A percentile compares a stretch with the other conserved stretches of the same genome.
These are phyloP conservation scores for Emergomyces africanus DNA, from an alignment of 2,329 filamentous ascomycete genomes.

Conservation along the genomic window DNA sequence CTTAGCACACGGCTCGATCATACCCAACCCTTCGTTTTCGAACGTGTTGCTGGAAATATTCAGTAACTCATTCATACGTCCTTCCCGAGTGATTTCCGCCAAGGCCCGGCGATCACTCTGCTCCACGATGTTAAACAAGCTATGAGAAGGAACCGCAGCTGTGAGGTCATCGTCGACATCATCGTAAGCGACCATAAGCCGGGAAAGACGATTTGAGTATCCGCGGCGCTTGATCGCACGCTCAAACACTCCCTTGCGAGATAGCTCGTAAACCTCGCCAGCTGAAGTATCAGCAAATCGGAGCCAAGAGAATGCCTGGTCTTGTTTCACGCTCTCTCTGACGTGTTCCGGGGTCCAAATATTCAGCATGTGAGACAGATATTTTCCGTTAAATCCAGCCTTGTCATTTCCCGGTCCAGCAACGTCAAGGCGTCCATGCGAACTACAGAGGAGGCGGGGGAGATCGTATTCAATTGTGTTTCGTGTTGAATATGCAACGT, in stretches of 20 bases:
- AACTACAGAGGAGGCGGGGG: slow-evolving; percentile 69
- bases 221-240: slow-evolving; percentile 51
- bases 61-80: slow-evolving; percentile 61
- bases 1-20: slow-evolving; percentile 68
- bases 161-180: slow-evolving; percentile 45
- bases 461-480: slow-evolving; percentile 75
- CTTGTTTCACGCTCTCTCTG: slow-evolving; percentile 43
- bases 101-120: slow-evolving; percentile 54
- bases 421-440: slow-evolving; percentile 62
- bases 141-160: slow-evolving; percentile 55
- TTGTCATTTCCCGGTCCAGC: slow-evolving; percentile 58
- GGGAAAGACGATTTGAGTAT: slow-evolving; percentile 46
- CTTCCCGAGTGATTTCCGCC: slow-evolving; percentile 57
- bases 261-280: slow-evolving; percentile 56
- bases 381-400: slow-evolving; percentile 70
- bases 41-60: slow-evolving; percentile 60
- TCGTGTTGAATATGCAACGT: slow-evolving; percentile 76
- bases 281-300: slow-evolving; percentile 70
- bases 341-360: slow-evolving; percentile 79
- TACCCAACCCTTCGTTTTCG: slow-evolving; percentile 55
- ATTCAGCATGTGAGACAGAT: slow-evolving; percentile 71
- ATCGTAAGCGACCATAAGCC: slow-evolving; percentile 56
- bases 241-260: slow-evolving; percentile 58
- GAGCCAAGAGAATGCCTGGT: slow-evolving; percentile 72
- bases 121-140: slow-evolving; percentile 68